Conservation (phyloP, 1,284 basidiomycete species). For the Boletus holoroseus region DNA sequence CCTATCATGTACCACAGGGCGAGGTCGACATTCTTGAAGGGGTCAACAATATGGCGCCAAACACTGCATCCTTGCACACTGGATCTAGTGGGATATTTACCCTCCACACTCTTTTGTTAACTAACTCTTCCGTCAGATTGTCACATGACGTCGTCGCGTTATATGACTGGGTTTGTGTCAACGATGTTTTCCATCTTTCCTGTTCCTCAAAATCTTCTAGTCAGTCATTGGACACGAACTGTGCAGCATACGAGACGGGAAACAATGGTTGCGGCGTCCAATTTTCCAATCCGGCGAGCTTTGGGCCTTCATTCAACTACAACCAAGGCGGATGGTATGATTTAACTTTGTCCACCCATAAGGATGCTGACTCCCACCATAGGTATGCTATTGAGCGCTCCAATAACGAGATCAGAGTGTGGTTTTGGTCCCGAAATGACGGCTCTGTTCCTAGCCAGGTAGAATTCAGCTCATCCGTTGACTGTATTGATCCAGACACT, state of each 20-base stretch:
- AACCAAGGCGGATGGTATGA: conserved; percentile 38
- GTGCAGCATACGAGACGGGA: conserved; percentile 24
- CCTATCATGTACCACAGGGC: conserved; percentile 16
- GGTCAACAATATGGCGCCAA: conserved; percentile 24
- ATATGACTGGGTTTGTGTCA: conserved; percentile 25
- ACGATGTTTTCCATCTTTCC: neutral
- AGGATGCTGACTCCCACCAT: conserved; percentile 5
- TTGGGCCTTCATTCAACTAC: conserved; percentile 39
- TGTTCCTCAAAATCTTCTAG: conserved; percentile 12
- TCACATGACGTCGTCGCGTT: conserved; percentile 15
- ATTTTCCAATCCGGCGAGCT: conserved; percentile 30
- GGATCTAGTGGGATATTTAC: conserved; percentile 17
- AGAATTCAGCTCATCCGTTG: neutral
- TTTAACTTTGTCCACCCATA: neutral
- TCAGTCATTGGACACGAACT: conserved; percentile 16
- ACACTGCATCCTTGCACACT: conserved; percentile 27
- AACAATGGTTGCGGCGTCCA: conserved; percentile 46
- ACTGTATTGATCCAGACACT: conserved; percentile 13
- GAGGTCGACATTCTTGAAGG: conserved; percentile 36
- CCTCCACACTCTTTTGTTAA: neutral
- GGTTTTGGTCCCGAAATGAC: conserved; percentile 22
- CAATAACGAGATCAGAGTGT: conserved; percentile 16
- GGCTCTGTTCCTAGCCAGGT: conserved; percentile 18
- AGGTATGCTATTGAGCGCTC: conserved; percentile 28
- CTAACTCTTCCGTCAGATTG: conserved; percentile 18